A percentile compares a stretch with the other conserved stretches of the same genome.
These are phyloP conservation scores for Candida germanica DNA, from an alignment of 805 yeast species.

Conservation along the genomic window DNA sequence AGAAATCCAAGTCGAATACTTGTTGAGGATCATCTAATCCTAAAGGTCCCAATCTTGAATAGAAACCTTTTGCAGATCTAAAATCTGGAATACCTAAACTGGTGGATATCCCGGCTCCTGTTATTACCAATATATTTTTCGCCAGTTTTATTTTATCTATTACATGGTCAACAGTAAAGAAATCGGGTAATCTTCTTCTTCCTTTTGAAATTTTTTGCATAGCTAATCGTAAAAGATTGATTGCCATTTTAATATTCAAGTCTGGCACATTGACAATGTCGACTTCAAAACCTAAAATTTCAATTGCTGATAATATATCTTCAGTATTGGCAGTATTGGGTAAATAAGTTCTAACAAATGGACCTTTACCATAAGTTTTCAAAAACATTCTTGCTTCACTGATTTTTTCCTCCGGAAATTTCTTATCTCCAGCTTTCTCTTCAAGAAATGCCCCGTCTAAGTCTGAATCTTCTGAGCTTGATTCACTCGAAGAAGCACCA, in stretches of 20 bases:
- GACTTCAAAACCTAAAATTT: slow-evolving; percentile 54
- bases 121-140: slow-evolving; percentile 36
- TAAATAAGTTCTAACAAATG: slow-evolving; percentile 58
- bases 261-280: neutral
- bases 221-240: slow-evolving; percentile 57
- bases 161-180: slow-evolving; percentile 59
- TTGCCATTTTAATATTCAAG: slow-evolving; percentile 22
- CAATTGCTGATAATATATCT: slow-evolving; percentile 54
- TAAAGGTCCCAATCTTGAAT: slow-evolving; percentile 47
- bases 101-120: slow-evolving; percentile 47
- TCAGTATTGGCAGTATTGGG: slow-evolving; percentile 59
- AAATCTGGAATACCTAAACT: slow-evolving; percentile 45
- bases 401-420: too few relatives aligned
- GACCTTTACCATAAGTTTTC: slow-evolving; percentile 55
- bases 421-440: too few relatives aligned
- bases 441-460: too few relatives aligned
- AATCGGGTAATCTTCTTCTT: slow-evolving; percentile 52
- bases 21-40: slow-evolving; percentile 45
- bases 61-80: slow-evolving; percentile 58
- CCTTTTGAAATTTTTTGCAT: slow-evolving; percentile 58
- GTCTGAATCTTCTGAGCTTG: too few relatives aligned
- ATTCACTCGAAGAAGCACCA: too few relatives aligned
- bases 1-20: slow-evolving; percentile 39
- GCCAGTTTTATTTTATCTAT: slow-evolving; percentile 52
- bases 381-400: slow-evolving; percentile 44